Evolutionary conservation across 495 filamentous ascomycete genomes (phyloP), one percentile per base, ranked within the genome.

Genomic region (Recurvomyces mirabilis): DNA sequence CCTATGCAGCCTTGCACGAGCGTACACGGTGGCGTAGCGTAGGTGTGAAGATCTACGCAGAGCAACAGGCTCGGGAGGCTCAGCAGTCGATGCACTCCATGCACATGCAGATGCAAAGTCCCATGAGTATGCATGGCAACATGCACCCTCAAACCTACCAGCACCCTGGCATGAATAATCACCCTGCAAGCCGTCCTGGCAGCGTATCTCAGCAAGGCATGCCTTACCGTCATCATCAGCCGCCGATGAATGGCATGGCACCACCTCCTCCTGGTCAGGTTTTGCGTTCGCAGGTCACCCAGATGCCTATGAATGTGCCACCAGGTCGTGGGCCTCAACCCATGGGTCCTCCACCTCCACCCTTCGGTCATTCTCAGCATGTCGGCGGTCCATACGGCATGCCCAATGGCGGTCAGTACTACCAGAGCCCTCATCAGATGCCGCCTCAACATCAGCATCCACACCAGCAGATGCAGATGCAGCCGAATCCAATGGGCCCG

Each of bases 11-110:
- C 12, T 26, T 53, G 12, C 38, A 40, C 9, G 45, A 53, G 45
- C 50, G 50, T n/a, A 26, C 6, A 5, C 26, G 32, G 1, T 49
- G 31, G 44, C 50, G 50, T 20, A 22, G n/a, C 2, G 24, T 53
- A 4, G 45, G 50, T 10, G 30, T 40, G 0, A 23, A 25, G 12
- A 39, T 53, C 20, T 53, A 43, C 34, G 31, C 29, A 5, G 5
- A 3, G 10, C 40, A 38, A 23, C 4, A 7, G 3, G 17, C 31
- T 3, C n/a, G n/a, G n/a, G n/a, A n/a, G n/a, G 33, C 35, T 18
- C 23, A 40, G 11, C 17, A 17, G 10, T 15, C 19, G 3, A n/a
- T 17, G 4, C 41, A 9, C 36, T 10, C 22, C 10, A 1, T 15
- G 6, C 14, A 15, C 18, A n/a, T n/a, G n/a, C n/a, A n/a, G n/a